Evolutionary conservation across 106 monocot genomes (phyloP).

Genomic region (Ottelia alismoides): DNA sequence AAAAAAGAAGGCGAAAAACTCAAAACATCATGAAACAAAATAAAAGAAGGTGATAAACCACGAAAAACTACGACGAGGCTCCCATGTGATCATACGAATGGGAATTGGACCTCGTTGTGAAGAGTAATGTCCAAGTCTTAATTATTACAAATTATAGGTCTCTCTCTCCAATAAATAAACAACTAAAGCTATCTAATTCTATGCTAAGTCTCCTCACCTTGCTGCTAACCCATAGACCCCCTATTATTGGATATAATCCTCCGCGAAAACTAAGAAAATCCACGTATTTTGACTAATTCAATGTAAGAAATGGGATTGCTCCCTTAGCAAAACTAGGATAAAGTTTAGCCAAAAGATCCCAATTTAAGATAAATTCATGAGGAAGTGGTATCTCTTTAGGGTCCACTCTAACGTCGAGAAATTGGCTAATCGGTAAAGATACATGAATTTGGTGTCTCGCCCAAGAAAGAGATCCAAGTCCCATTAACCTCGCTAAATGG

Average conservation of each 20-base stretch:
- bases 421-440: neutral
- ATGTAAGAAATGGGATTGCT: neutral
- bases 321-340: constrained; percentile 1
- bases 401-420: neutral
- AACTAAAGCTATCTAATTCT: neutral
- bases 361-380: constrained; percentile 2
- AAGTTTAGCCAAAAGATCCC: constrained; percentile 1
- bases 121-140: neutral
- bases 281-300: constrained; percentile 2
- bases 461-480: too few relatives aligned
- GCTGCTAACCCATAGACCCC: neutral
- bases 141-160: neutral
- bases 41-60: too few relatives aligned
- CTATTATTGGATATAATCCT: constrained; percentile 1
- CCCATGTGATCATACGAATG: neutral
- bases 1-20: too few relatives aligned
- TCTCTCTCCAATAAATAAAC: too few relatives aligned
- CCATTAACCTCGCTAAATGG: too few relatives aligned
- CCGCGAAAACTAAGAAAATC: neutral
- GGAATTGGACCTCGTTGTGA: neutral
- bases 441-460: neutral
- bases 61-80: neutral
- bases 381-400: neutral
- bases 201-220: neutral
- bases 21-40: too few relatives aligned